Evolutionary conservation across 1,284 basidiomycete species (phyloP).

Genomic region (Ustilago nuda): DNA sequence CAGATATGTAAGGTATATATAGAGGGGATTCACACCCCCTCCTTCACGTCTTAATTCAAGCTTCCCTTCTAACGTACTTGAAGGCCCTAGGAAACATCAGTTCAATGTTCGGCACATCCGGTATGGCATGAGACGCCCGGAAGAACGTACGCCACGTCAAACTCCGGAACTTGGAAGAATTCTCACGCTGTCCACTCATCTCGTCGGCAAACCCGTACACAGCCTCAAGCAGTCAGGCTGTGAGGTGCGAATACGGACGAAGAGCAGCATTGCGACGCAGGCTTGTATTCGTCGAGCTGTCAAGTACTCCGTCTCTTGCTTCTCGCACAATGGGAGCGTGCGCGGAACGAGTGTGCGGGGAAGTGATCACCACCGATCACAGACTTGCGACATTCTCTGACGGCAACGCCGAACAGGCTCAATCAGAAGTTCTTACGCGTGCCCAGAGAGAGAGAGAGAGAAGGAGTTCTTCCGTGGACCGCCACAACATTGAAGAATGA

Average conservation of each 20-base stretch:
- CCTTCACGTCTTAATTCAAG: too few relatives aligned
- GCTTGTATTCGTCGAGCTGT: neutral
- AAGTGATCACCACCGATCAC: too few relatives aligned
- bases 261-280: neutral
- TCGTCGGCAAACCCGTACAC: constrained; percentile 3
- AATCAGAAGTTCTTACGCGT: constrained; percentile 5
- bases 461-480: neutral
- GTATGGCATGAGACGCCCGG: neutral
- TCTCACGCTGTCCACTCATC: neutral
- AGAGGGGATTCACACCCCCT: too few relatives aligned
- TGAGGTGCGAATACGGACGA: neutral
- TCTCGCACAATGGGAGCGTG: too few relatives aligned
- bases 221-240: neutral
- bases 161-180: neutral
- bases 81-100: neutral
- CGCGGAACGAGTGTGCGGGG: too few relatives aligned
- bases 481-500: neutral
- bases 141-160: neutral
- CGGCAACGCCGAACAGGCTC: constrained; percentile 1
- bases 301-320: neutral
- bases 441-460: neutral
- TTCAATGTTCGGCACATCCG: neutral
- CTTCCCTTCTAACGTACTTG: too few relatives aligned
- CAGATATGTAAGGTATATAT: too few relatives aligned
- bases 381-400: neutral